Evolutionary conservation across 306 rosid species (phyloP), one percentile per base, ranked within the genome.

Genomic region (Mucuna pruriens): DNA sequence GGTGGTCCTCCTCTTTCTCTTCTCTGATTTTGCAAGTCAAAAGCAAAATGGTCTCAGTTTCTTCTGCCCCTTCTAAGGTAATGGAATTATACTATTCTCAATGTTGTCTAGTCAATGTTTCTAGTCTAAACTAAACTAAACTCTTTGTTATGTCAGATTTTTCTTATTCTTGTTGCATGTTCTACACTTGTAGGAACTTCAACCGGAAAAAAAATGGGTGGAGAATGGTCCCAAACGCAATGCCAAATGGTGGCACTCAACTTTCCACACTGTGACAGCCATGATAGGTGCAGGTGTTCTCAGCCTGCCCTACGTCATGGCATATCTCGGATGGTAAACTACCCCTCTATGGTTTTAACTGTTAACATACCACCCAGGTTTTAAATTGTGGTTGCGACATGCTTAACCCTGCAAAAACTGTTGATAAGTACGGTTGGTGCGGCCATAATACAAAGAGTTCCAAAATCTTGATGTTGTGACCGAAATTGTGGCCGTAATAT

Each of bases 241-340:
- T 2, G 97, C 97, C 71, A 95, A 92, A 90, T 95, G 99, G 99
- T 92, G 97, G 97, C 91, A 95, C 89, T 88, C 97, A 45, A 93
- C 99, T 82, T 95, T 95, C 74, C 99, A 95, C 83, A 75, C 88
- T 5, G 99, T 93, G 80, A 95, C 97, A 1, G 97, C 99, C 74
- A 95, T 92, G 99, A 95, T 93, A 15, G 99, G 99, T 16, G 98
- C 97, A 2, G 98, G 95, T 42, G 98, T 92, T 71, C 94, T 92
- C 63, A 92, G 97, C 86, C 81, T 95, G 42, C 99, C 99, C 12
- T 90, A 91, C 62, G 97, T 97, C 88, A 91, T 95, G 97, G 95
- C 97, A 71, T 95, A 91, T 69, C 80, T 95, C 40, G 99, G 99
- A 92, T 95, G 97, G 97, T 95, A 94, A 33, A 74, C 1, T 63